Percentiles rank a stretch among this genome's conserved stretches.
These are phyloP conservation scores for Chalciporus sphaerocephalus DNA, from an alignment of 768 basidiomycete species.

Conservation along the genomic window DNA sequence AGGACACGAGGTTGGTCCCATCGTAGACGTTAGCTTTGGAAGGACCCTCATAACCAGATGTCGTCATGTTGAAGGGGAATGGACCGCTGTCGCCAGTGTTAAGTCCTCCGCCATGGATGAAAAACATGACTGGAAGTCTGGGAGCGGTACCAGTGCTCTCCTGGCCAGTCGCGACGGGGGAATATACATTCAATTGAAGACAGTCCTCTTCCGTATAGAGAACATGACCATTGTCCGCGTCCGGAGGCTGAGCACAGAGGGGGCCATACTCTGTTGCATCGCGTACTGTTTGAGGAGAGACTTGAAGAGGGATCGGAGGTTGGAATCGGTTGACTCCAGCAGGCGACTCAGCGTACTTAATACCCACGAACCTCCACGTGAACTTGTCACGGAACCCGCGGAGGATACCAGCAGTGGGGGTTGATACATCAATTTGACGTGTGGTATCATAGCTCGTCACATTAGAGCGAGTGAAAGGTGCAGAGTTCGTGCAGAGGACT, in stretches of 20 bases:
- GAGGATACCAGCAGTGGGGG: slow-evolving; percentile 15
- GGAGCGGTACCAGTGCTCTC: background rate
- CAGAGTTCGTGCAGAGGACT: slow-evolving; percentile 20
- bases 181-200: slow-evolving; percentile 18
- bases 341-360: slow-evolving; percentile 12
- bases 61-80: slow-evolving; percentile 21
- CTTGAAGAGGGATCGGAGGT: slow-evolving; percentile 7
- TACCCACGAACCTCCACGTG: slow-evolving; percentile 13
- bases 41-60: slow-evolving; percentile 15
- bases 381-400: slow-evolving; percentile 20
- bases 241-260: slow-evolving; percentile 18
- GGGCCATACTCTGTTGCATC: slow-evolving; percentile 13
- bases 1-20: slow-evolving; percentile 24
- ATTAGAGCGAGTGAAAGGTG: slow-evolving; percentile 20
- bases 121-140: slow-evolving; percentile 22
- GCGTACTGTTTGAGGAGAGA: slow-evolving; percentile 2
- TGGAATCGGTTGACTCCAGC: slow-evolving; percentile 11
- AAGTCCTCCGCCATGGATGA: slow-evolving; percentile 18
- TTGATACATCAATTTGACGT: slow-evolving; percentile 11
- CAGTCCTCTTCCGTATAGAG: slow-evolving; percentile 15
- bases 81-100: slow-evolving; percentile 15
- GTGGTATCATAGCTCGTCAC: slow-evolving; percentile 13
- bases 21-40: slow-evolving; percentile 20
- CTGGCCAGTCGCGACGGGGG: slow-evolving; percentile 4
- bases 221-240: slow-evolving; percentile 10